These are phyloP conservation scores for Primulina tabacum DNA, from an alignment of 257 asterid species.

Conservation along the genomic window DNA sequence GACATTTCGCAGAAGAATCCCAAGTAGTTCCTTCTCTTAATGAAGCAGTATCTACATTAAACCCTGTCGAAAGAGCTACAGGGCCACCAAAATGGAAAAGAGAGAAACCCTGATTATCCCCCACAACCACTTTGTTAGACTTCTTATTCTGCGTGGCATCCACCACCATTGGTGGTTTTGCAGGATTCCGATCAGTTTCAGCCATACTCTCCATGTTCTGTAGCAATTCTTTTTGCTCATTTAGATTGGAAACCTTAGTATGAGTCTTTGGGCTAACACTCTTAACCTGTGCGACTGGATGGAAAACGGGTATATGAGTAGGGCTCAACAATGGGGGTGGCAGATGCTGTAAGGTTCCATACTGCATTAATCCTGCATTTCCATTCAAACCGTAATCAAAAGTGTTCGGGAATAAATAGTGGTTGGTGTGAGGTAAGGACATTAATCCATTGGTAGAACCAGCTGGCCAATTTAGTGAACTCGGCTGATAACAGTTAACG, in stretches of 20 bases:
- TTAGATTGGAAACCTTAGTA: slow-evolving; percentile 34
- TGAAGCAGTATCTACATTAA: slow-evolving; percentile 44
- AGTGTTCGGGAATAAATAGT: slow-evolving; percentile 53
- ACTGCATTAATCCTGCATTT: slow-evolving; percentile 57
- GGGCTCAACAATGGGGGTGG: slow-evolving; percentile 51
- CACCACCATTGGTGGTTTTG: slow-evolving; percentile 33
- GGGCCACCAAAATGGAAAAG: slow-evolving; percentile 96
- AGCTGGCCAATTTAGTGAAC: slow-evolving; percentile 61
- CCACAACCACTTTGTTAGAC: slow-evolving; percentile 38
- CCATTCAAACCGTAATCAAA: slow-evolving; percentile 66
- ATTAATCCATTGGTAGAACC: slow-evolving; percentile 64
- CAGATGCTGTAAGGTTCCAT: slow-evolving; percentile 61
- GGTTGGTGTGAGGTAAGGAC: slow-evolving; percentile 66
- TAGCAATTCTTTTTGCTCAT: slow-evolving; percentile 34
- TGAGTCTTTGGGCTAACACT: slow-evolving; percentile 39
- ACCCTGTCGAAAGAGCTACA: slow-evolving; percentile 67
- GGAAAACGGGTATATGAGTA: slow-evolving; percentile 56
- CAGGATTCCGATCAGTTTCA: slow-evolving; percentile 30
- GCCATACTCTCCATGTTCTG: slow-evolving; percentile 28
- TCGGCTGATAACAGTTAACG: slow-evolving; percentile 72
- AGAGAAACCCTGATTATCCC: slow-evolving; percentile 60
- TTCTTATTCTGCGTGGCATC: slow-evolving; percentile 38
- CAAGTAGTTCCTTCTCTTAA: slow-evolving; percentile 42
- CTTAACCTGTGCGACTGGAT: slow-evolving; percentile 54
- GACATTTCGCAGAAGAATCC: slow-evolving; percentile 30